phyloP scores from a whole-genome alignment of 805 yeast genomes.

The Tetrapisispora arboricola region DNA sequence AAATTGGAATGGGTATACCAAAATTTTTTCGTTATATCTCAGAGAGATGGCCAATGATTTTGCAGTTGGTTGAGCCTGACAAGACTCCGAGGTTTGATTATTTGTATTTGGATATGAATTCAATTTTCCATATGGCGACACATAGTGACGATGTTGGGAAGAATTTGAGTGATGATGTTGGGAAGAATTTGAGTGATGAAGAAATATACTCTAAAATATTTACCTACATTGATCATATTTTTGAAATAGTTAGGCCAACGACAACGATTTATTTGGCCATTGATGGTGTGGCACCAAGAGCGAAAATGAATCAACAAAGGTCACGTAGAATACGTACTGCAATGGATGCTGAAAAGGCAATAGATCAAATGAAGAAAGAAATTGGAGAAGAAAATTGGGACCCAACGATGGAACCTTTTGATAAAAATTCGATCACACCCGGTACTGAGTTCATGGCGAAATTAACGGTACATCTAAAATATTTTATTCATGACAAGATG shows the following conservation, averaged over 20 bases:
- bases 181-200: conserved; percentile 67
- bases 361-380: conserved; percentile 64
- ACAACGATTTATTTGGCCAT: conserved; percentile 90
- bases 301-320: conserved; percentile 97
- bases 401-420: conserved; percentile 48
- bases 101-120: conserved; percentile 93
- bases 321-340: conserved; percentile 93
- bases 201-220: conserved; percentile 89
- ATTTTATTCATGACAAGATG: conserved; percentile 79
- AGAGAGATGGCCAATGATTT: conserved; percentile 96
- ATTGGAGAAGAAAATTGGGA: background rate
- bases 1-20: conserved; percentile 96
- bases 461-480: conserved; percentile 69
- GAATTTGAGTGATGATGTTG: conserved; percentile 43
- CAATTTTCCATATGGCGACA: conserved; percentile 88
- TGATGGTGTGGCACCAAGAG: conserved; percentile 98
- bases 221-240: conserved; percentile 88
- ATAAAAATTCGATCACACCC: conserved; percentile 88
- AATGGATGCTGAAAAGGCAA: conserved; percentile 83
- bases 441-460: conserved; percentile 96
- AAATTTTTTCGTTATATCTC: conserved; percentile 94
- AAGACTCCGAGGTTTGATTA: conserved; percentile 92
- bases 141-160: conserved; percentile 47
- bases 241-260: conserved; percentile 77
- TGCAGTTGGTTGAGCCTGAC: conserved; percentile 70